phyloP scores from a whole-genome alignment of 257 asterid species.

The Orobanche coerulescens region DNA sequence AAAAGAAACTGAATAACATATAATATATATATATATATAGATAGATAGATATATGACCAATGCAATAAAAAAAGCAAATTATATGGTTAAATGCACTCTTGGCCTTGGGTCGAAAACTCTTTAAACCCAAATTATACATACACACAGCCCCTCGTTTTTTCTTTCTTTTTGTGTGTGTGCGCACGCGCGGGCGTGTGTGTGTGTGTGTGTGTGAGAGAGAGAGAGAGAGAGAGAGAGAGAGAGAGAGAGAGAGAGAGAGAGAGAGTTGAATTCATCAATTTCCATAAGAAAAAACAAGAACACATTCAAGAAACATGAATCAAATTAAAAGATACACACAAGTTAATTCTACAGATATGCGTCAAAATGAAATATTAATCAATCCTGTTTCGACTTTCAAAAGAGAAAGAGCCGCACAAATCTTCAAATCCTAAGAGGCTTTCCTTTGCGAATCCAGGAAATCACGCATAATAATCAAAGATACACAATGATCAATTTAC shows the following conservation, averaged over 20 bases:
- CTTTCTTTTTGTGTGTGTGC: too few relatives aligned
- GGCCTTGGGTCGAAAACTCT: too few relatives aligned
- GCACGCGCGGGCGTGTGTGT: neutral
- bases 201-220: neutral
- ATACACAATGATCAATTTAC: neutral
- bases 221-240: neutral
- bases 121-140: neutral
- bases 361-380: neutral
- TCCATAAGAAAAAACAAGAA: slow-evolving; percentile 3
- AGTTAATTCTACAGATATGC: neutral
- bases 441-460: neutral
- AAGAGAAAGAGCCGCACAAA: neutral
- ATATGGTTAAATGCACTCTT: neutral
- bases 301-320: neutral
- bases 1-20: too few relatives aligned
- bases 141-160: too few relatives aligned
- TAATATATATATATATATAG: too few relatives aligned
- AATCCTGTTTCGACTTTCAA: neutral
- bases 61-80: too few relatives aligned
- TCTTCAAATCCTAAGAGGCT: neutral
- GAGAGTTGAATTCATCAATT: neutral
- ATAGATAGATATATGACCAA: too few relatives aligned
- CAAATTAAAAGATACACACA: neutral
- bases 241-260: neutral
- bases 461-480: neutral